phyloP scores from a whole-genome alignment of 148 eudicot genomes.

The Cornus florida region DNA sequence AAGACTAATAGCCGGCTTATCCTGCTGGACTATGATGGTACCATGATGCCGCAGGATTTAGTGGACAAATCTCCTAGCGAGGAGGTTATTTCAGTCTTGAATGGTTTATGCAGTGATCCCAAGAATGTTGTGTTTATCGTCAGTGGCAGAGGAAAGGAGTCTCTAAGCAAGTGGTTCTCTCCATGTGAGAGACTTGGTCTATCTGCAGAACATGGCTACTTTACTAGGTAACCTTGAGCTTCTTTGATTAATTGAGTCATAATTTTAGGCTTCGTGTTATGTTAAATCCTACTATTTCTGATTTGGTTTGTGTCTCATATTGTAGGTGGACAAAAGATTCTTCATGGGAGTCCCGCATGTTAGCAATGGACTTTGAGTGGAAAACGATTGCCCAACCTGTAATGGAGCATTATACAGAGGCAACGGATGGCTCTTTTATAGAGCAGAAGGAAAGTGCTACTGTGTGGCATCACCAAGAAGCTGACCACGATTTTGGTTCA shows the following conservation, averaged over 20 bases:
- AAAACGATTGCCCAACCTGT: conserved; percentile 56
- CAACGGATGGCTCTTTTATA: conserved; percentile 77
- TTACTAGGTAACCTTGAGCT: conserved; percentile 42
- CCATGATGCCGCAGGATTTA: conserved; percentile 54
- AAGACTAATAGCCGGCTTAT: conserved; percentile 50
- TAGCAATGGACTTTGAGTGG: conserved; percentile 59
- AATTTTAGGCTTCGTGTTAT: background rate
- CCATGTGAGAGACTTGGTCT: conserved; percentile 66
- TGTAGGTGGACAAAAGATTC: conserved; percentile 59
- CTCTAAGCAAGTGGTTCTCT: conserved; percentile 63
- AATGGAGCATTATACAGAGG: conserved; percentile 78
- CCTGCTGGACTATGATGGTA: conserved; percentile 79
- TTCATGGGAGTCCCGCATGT: conserved; percentile 51
- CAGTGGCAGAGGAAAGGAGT: conserved; percentile 65
- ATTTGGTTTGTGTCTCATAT: background rate
- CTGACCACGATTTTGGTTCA: conserved; percentile 73
- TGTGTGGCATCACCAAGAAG: conserved; percentile 86
- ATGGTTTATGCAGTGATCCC: conserved; percentile 58
- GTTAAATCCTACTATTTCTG: background rate
- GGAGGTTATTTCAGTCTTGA: conserved; percentile 45
- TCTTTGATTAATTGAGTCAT: background rate
- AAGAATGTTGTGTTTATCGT: conserved; percentile 75
- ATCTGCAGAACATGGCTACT: conserved; percentile 82
- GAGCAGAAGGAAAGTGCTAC: conserved; percentile 77
- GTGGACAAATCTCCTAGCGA: conserved; percentile 57